phyloP scores from a whole-genome alignment of 192 early-diverging fungal genomes.

The Backusella liffmaniae region DNA sequence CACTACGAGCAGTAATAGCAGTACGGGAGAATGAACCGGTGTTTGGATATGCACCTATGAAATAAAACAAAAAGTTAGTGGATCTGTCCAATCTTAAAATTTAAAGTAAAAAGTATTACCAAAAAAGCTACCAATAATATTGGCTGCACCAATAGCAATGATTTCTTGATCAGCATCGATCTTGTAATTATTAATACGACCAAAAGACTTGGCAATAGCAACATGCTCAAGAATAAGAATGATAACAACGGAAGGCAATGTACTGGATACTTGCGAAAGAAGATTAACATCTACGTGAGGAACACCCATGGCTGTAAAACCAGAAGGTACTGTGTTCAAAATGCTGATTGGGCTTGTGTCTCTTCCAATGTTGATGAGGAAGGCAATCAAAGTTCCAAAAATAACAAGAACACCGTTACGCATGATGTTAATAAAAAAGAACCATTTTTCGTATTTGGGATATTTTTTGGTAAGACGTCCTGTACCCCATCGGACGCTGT shows the following conservation, averaged over 20 bases:
- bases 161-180: slow-evolving; percentile 83
- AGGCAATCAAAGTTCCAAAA: slow-evolving; percentile 73
- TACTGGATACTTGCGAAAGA: slow-evolving; percentile 48
- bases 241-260: slow-evolving; percentile 66
- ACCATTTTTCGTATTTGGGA: slow-evolving; percentile 44
- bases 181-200: slow-evolving; percentile 80
- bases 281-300: slow-evolving; percentile 51
- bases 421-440: slow-evolving; percentile 66
- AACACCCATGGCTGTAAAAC: slow-evolving; percentile 63
- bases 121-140: slow-evolving; percentile 81
- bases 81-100: not conserved
- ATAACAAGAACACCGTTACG: slow-evolving; percentile 73
- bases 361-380: slow-evolving; percentile 42
- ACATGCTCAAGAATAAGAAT: slow-evolving; percentile 88
- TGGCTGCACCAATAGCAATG: slow-evolving; percentile 75
- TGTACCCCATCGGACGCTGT: slow-evolving; percentile 39
- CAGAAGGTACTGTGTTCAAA: slow-evolving; percentile 71
- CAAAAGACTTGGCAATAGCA: slow-evolving; percentile 88
- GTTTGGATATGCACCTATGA: slow-evolving; percentile 62
- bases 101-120: slow-evolving; percentile 44
- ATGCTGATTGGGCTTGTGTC: slow-evolving; percentile 55
- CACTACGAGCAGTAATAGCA: slow-evolving; percentile 81
- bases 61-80: not conserved
- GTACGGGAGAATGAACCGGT: slow-evolving; percentile 93
- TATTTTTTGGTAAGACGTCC: slow-evolving; percentile 41